Evolutionary conservation across 1,139 yeast genomes (phyloP), one percentile per base, ranked within the genome.

Genomic region (Geotrichum klebahnii): DNA sequence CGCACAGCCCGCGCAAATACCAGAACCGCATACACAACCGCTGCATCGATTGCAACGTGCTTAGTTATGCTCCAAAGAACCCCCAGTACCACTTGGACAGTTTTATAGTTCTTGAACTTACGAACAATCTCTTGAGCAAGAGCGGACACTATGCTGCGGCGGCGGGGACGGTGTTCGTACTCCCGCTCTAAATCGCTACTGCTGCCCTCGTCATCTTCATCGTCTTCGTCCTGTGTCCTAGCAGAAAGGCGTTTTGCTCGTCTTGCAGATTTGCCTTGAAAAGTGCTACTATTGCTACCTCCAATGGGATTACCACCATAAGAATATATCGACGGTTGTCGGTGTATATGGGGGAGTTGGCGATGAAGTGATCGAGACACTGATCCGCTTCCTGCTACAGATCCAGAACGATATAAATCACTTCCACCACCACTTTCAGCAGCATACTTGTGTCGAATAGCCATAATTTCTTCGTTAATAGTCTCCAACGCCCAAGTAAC

Each of bases 401-500:
- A n/a, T n/a, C n/a, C n/a, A n/a, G n/a, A n/a, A n/a, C n/a, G n/a
- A n/a, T n/a, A n/a, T n/a, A n/a, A n/a, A n/a, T n/a, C n/a, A n/a
- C n/a, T n/a, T n/a, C n/a, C n/a, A n/a, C n/a, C n/a, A n/a, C n/a
- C n/a, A n/a, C n/a, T n/a, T n/a, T n/a, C n/a, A n/a, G n/a, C n/a
- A n/a, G n/a, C n/a, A n/a, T n/a, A n/a, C n/a, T n/a, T n/a, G n/a
- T n/a, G n/a, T n/a, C n/a, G n/a, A n/a, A 60, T 57, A 8, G 61
- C 58, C 44, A 53, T 53, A 41, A 64, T 61, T 47, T 64, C 66
- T 34, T 64, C 67, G 37, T 57, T 59, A 9, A 64, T 60, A 2
- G 65, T 59, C 37, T 63, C 67, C 32, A 64, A 51, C 14, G 64
- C 64, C 60, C 64, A 57, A 1, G 62, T 56, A 14, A 63, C 62